These are phyloP conservation scores for Lathyrus aphaca DNA, from an alignment of 306 rosid genomes.

Conservation along the genomic window DNA sequence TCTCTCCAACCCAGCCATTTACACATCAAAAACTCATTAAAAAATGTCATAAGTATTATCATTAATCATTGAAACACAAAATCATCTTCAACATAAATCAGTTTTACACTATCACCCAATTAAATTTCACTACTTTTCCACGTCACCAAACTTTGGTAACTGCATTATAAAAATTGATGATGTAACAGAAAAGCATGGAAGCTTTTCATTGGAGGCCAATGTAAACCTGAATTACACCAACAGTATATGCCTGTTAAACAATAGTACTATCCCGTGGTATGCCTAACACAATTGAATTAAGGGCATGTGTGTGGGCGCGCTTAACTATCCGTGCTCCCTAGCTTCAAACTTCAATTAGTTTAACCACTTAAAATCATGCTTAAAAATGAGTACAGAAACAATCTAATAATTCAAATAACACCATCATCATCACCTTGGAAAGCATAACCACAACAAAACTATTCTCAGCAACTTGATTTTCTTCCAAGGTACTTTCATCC, in stretches of 20 bases:
- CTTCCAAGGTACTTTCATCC: conserved; percentile 68
- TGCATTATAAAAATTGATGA: not conserved
- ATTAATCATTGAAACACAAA: not conserved
- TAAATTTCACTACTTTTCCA: not conserved
- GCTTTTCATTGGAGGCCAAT: not conserved
- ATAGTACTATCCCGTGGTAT: not conserved
- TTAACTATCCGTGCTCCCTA: not conserved
- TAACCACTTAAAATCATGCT: not conserved
- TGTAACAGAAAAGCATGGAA: not conserved
- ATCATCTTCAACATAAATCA: not conserved
- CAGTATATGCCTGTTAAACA: not conserved
- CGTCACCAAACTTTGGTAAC: not conserved
- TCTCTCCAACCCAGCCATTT: not conserved
- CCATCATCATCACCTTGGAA: conserved; percentile 54
- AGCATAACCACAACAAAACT: conserved; percentile 84
- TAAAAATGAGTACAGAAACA: not conserved
- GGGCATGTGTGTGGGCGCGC: not conserved
- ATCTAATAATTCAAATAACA: conserved; percentile 7
- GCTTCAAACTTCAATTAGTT: not conserved
- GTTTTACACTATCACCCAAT: not conserved
- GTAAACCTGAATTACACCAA: not conserved
- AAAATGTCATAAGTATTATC: not conserved
- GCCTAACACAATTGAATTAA: no score
- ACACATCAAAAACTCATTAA: not conserved
- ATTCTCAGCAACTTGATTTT: conserved; percentile 69